A percentile compares a stretch with the other conserved stretches of the same genome.
Conservation (phyloP, 2,329 filamentous ascomycete species). For the Paradendryphiella salina region DNA sequence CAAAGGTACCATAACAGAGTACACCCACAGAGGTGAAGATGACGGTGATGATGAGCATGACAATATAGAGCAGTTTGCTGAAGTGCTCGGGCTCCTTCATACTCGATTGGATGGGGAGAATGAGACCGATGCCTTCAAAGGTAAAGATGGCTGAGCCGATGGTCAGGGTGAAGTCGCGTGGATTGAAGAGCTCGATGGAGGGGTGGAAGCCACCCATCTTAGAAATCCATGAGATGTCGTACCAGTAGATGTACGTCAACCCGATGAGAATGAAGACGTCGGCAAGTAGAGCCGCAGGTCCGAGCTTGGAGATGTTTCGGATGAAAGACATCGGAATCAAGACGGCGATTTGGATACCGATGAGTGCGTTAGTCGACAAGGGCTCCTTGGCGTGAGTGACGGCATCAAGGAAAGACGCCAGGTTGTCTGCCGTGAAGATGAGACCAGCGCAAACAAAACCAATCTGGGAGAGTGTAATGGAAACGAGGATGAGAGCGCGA, state of each 20-base stretch:
- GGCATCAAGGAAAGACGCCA: slow-evolving; percentile 68
- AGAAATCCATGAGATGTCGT: slow-evolving; percentile 63
- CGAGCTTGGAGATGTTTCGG: slow-evolving; percentile 74
- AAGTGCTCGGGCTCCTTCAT: slow-evolving; percentile 74
- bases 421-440: slow-evolving; percentile 76
- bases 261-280: slow-evolving; percentile 74
- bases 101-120: slow-evolving; percentile 74
- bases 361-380: slow-evolving; percentile 62
- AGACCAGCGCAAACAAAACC: slow-evolving; percentile 78
- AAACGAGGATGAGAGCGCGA: slow-evolving; percentile 67
- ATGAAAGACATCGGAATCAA: slow-evolving; percentile 71
- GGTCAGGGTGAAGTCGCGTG: slow-evolving; percentile 68
- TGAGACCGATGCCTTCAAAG: slow-evolving; percentile 76
- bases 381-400: slow-evolving; percentile 56
- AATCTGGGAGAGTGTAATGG: slow-evolving; percentile 73
- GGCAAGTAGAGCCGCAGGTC: slow-evolving; percentile 68
- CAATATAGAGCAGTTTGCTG: slow-evolving; percentile 63
- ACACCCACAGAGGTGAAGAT: slow-evolving; percentile 74
- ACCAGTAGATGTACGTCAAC: slow-evolving; percentile 73
- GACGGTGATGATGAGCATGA: slow-evolving; percentile 74
- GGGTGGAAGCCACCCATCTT: slow-evolving; percentile 59
- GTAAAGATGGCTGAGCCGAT: slow-evolving; percentile 76
- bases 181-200: slow-evolving; percentile 70
- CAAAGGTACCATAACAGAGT: slow-evolving; percentile 75
- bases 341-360: slow-evolving; percentile 66